Conservation (phyloP, 2,329 filamentous ascomycete genomes). For the Aspergillus sojae region DNA sequence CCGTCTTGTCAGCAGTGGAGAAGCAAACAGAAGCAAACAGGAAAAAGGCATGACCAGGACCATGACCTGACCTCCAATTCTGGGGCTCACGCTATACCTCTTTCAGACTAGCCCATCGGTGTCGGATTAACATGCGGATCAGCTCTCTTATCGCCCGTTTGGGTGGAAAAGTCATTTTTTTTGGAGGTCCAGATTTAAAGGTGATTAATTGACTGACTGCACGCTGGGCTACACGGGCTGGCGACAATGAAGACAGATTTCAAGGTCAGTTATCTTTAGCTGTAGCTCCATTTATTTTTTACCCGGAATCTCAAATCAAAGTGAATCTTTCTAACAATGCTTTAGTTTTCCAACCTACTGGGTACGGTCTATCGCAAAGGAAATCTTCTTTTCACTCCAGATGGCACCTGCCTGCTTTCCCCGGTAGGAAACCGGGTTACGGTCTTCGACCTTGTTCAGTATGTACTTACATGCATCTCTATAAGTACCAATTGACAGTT, state of each 20-base stretch:
- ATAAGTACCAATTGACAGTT: background rate
- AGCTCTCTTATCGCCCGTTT: slow-evolving; percentile 30
- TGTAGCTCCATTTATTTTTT: background rate
- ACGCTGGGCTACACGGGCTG: slow-evolving; percentile 22
- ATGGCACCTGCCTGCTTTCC: slow-evolving; percentile 93
- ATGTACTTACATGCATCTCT: slow-evolving; percentile 28
- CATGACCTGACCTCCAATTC: slow-evolving; percentile 6
- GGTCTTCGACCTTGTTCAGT: slow-evolving; percentile 96
- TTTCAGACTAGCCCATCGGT: slow-evolving; percentile 28
- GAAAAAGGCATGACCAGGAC: slow-evolving; percentile 16
- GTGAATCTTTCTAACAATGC: background rate
- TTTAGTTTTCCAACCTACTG: slow-evolving; percentile 93
- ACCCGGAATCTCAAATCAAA: background rate
- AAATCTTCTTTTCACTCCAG: slow-evolving; percentile 93
- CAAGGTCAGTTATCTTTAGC: slow-evolving; percentile 63
- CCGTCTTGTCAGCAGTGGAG: slow-evolving; percentile 9
- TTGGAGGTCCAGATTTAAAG: slow-evolving; percentile 15
- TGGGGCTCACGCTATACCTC: slow-evolving; percentile 33
- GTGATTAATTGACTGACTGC: slow-evolving; percentile 24
- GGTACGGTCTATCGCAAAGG: slow-evolving; percentile 98
- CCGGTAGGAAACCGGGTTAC: slow-evolving; percentile 95
- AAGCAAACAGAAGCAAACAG: slow-evolving; percentile 19
- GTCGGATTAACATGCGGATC: slow-evolving; percentile 30
- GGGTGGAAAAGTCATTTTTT: slow-evolving; percentile 25
- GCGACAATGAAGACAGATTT: slow-evolving; percentile 95